phyloP scores from a whole-genome alignment of 768 basidiomycete species.

The Psilocybe azurescens region DNA sequence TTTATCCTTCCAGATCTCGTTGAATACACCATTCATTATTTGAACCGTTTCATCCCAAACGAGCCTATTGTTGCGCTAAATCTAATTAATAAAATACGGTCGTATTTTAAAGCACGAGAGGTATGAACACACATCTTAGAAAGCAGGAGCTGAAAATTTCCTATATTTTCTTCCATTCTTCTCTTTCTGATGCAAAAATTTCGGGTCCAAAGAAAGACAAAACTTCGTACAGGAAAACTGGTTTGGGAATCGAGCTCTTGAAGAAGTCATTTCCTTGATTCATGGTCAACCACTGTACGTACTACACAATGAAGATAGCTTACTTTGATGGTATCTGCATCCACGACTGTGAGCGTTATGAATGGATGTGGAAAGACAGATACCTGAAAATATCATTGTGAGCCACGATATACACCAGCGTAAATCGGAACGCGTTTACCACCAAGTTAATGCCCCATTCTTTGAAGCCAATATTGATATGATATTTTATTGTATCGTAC shows the following conservation, averaged over 20 bases:
- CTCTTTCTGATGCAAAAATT: slow-evolving; percentile 63
- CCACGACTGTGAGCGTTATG: slow-evolving; percentile 16
- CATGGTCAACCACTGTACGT: background rate
- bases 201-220: slow-evolving; percentile 61
- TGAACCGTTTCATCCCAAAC: slow-evolving; percentile 51
- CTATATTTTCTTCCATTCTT: slow-evolving; percentile 66
- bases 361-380: background rate
- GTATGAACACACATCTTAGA: slow-evolving; percentile 54
- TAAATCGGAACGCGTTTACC: background rate
- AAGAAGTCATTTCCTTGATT: slow-evolving; percentile 18
- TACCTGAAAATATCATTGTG: background rate
- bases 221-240: slow-evolving; percentile 11
- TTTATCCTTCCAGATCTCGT: slow-evolving; percentile 49
- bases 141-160: slow-evolving; percentile 63
- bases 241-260: slow-evolving; percentile 19
- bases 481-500: slow-evolving; percentile 1
- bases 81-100: no score
- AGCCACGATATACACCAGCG: no score
- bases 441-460: slow-evolving; percentile 1
- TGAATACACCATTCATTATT: slow-evolving; percentile 44
- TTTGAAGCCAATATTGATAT: background rate
- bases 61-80: slow-evolving; percentile 46
- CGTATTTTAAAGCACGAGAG: background rate
- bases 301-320: background rate
- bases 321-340: slow-evolving; percentile 8